Evolutionary conservation across 2,329 filamentous ascomycete genomes (phyloP).

Genomic region (Hypoxylon sp.): DNA sequence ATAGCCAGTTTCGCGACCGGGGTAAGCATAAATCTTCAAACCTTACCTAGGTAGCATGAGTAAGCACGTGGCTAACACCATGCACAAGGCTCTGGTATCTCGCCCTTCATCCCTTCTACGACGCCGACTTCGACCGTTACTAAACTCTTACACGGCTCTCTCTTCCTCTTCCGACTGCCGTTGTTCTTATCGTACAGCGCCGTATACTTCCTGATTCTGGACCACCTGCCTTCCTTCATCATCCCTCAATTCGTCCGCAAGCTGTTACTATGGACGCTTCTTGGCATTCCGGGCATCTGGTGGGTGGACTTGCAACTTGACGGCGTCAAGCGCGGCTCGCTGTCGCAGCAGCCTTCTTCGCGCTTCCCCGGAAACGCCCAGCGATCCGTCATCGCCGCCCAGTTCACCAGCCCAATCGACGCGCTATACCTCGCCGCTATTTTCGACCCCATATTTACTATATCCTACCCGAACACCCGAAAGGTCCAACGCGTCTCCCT

Average conservation of each 20-base stretch:
- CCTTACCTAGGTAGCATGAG: neutral
- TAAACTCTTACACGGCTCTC: slow-evolving; percentile 74
- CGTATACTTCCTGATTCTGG: slow-evolving; percentile 84
- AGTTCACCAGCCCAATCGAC: slow-evolving; percentile 93
- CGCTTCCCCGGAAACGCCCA: slow-evolving; percentile 78
- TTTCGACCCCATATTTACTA: slow-evolving; percentile 95
- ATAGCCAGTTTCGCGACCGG: slow-evolving; percentile 91
- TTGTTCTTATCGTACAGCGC: slow-evolving; percentile 78
- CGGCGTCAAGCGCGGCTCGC: slow-evolving; percentile 91
- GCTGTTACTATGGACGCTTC: slow-evolving; percentile 86
- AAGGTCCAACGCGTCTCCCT: slow-evolving; percentile 84
- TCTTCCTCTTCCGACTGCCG: slow-evolving; percentile 87
- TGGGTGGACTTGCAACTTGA: slow-evolving; percentile 99
- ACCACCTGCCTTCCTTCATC: slow-evolving; percentile 75
- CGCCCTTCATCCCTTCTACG: slow-evolving; percentile 90
- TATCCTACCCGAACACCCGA: slow-evolving; percentile 81
- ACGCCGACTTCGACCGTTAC: slow-evolving; percentile 75
- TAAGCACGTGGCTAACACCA: slow-evolving; percentile 19
- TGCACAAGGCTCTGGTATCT: slow-evolving; percentile 86
- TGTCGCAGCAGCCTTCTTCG: slow-evolving; percentile 79
- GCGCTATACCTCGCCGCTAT: slow-evolving; percentile 94
- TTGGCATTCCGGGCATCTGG: slow-evolving; percentile 93
- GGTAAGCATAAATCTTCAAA: slow-evolving; percentile 65
- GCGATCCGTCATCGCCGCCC: slow-evolving; percentile 89
- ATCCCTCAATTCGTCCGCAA: slow-evolving; percentile 77